These are phyloP conservation scores for Alternaria sp. DNA, from an alignment of 2,329 filamentous ascomycete genomes.

Conservation along the genomic window DNA sequence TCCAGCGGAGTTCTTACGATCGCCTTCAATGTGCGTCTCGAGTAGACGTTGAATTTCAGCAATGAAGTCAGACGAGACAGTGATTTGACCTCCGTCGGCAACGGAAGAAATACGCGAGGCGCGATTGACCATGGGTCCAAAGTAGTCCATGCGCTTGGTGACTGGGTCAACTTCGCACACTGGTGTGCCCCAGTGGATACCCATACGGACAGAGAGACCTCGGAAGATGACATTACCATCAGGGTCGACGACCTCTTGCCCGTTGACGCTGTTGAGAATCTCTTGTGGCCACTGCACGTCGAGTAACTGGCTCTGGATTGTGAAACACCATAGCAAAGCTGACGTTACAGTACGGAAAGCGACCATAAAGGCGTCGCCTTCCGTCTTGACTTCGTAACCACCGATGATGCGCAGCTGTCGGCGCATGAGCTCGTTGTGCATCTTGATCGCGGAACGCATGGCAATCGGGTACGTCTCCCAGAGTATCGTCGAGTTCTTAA, in stretches of 20 bases:
- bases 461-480: constrained; percentile 96
- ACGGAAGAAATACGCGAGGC: constrained; percentile 92
- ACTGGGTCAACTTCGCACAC: constrained; percentile 97
- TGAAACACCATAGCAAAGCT: constrained; percentile 94
- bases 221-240: constrained; percentile 92
- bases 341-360: constrained; percentile 97
- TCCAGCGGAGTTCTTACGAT: constrained; percentile 72
- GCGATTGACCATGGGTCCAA: constrained; percentile 98
- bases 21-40: constrained; percentile 87
- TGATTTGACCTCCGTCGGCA: constrained; percentile 95
- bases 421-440: constrained; percentile 97
- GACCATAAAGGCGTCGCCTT: constrained; percentile 99
- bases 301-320: constrained; percentile 86
- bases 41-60: constrained; percentile 92
- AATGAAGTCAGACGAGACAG: constrained; percentile 96
- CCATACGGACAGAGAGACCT: constrained; percentile 95
- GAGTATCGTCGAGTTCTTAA: constrained; percentile 95
- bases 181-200: constrained; percentile 92
- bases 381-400: constrained; percentile 98
- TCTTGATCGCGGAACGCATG: constrained; percentile 96
- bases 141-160: constrained; percentile 98
- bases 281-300: constrained; percentile 94
- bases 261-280: constrained; percentile 85
- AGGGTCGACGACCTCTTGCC: constrained; percentile 82
- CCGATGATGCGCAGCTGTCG: constrained; percentile 91